A percentile compares a stretch with the other conserved stretches of the same genome.
Conservation (phyloP, 768 basidiomycete species). For the Tylopilus felleus region DNA sequence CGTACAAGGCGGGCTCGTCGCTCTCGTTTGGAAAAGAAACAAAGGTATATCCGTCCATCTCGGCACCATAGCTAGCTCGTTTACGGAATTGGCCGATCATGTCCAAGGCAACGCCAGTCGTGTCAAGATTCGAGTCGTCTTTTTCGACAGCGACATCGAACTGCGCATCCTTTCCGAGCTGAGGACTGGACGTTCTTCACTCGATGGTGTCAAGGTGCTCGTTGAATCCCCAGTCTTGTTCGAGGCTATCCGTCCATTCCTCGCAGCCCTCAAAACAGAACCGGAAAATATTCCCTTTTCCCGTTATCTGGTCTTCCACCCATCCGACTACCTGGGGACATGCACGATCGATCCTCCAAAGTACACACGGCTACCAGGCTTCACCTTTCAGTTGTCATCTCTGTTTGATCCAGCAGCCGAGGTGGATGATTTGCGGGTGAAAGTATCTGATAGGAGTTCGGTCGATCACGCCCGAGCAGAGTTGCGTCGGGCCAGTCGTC, state of each 20-base stretch:
- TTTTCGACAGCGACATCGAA: conserved; percentile 61
- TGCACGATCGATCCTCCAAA: conserved; percentile 46
- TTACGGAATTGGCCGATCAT: conserved; percentile 44
- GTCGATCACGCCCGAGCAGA: conserved; percentile 45
- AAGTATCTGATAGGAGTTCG: conserved; percentile 40
- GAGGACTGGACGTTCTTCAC: conserved; percentile 23
- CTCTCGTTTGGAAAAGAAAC: conserved; percentile 47
- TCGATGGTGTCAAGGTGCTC: conserved; percentile 35
- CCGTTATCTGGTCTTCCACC: conserved; percentile 46
- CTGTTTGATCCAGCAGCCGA: conserved; percentile 44
- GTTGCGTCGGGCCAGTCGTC: conserved; percentile 45
- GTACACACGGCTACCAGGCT: conserved; percentile 53
- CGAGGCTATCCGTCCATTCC: conserved; percentile 65
- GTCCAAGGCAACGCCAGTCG: conserved; percentile 32
- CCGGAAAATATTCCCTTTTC: conserved; percentile 57
- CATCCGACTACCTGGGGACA: conserved; percentile 32
- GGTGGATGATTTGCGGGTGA: conserved; percentile 39
- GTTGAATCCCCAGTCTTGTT: conserved; percentile 66
- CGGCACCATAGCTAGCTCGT: conserved; percentile 46
- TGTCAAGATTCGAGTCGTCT: conserved; percentile 46
- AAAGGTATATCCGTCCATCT: conserved; percentile 44
- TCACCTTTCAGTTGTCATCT: conserved; percentile 53
- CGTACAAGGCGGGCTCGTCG: conserved; percentile 60
- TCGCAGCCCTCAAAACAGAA: conserved; percentile 55
- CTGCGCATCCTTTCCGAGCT: conserved; percentile 43